Base-by-base conservation (phyloP, 257 asterid species). In the Echites panduratus region DNA sequence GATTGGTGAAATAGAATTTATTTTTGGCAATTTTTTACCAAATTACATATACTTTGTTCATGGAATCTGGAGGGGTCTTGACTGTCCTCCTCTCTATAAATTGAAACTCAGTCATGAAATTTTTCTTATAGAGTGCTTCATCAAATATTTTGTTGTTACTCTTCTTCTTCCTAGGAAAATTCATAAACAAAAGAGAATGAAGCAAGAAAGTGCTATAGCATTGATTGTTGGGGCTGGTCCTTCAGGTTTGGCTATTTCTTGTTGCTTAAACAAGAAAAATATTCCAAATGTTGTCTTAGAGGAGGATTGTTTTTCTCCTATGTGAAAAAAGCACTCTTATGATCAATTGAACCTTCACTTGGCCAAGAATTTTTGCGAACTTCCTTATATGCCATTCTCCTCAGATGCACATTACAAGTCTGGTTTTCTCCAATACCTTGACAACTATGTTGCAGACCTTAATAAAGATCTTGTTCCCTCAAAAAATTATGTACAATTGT, bases 211-310 rank as follows among this genome's bases (percentile, higher is more conserved):
- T 27, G 26, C 70, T 0, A 72, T 54, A 20, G 87, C 83, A 0
- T 16, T 88, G 2, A 78, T 87, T 7, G 77, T 86, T 0, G 92
- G 96, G 4, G 90, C 89, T 0, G 93, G 96, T 29, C 93, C 96
- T 13, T 77, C 93, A 0, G 93, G 96, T 11, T 32, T 90, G 22
- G 88, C 96, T 20, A 77, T 87, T 0, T 76, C 91, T 5, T 89
- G 89, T 1, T 88, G 91, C 24, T 79, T 90, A 2, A 90, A 85
- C 66, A 38, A 52, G 0, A 4, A 73, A 1, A 66, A 56, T n/a
- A 82, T 87, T 0, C 82, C 87, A 9, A 80, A 86, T 79, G 70
- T 88, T 24, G 82, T 90, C 13, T 43, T 90, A 1, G 96, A 90
- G 43, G 91, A 90, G 70, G 87, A 87, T n/a, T 83, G 87, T 10